Evolutionary conservation across 2,329 filamentous ascomycete genomes (phyloP).

Genomic region (Colletotrichum sp.): DNA sequence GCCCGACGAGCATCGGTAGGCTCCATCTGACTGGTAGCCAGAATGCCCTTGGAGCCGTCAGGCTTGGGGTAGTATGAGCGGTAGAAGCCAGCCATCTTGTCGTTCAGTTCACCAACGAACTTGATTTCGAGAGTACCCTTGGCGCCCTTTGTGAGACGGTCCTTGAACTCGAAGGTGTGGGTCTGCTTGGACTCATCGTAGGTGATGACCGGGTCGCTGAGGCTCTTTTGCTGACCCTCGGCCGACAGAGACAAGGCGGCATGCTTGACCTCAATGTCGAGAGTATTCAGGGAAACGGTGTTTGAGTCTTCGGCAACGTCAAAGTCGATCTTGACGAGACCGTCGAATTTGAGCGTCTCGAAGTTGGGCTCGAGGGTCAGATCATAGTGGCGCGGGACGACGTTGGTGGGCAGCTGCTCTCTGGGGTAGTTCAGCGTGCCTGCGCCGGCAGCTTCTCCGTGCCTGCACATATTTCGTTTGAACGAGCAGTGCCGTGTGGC

Average conservation of each 20-base stretch:
- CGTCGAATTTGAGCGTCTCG: conserved; percentile 84
- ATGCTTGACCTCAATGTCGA: conserved; percentile 84
- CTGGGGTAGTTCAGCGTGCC: conserved; percentile 47
- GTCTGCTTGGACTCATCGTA: conserved; percentile 83
- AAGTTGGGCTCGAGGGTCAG: conserved; percentile 92
- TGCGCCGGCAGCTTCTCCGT: conserved; percentile 11
- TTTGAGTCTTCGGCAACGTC: conserved; percentile 85
- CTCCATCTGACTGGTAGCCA: conserved; percentile 96
- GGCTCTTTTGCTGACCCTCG: conserved; percentile 52
- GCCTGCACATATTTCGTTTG: conserved; percentile 23
- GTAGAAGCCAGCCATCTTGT: conserved; percentile 98
- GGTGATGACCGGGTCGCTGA: conserved; percentile 63
- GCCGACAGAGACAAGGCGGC: conserved; percentile 34
- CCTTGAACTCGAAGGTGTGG: conserved; percentile 79
- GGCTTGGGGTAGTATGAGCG: conserved; percentile 88
- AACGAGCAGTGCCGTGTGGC: conserved; percentile 21
- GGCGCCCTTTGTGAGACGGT: conserved; percentile 73
- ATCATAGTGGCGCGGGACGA: conserved; percentile 91
- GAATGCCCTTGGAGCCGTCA: conserved; percentile 78
- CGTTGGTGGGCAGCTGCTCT: conserved; percentile 89
- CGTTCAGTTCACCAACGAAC: conserved; percentile 82
- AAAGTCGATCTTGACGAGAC: conserved; percentile 83
- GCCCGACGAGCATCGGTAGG: conserved; percentile 90
- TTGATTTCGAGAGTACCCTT: conserved; percentile 68
- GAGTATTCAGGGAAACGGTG: conserved; percentile 85